Percentiles rank a stretch among this genome's conserved stretches.
Conservation (phyloP, 2,329 filamentous ascomycete genomes). For the Stachybotrys elegans region DNA sequence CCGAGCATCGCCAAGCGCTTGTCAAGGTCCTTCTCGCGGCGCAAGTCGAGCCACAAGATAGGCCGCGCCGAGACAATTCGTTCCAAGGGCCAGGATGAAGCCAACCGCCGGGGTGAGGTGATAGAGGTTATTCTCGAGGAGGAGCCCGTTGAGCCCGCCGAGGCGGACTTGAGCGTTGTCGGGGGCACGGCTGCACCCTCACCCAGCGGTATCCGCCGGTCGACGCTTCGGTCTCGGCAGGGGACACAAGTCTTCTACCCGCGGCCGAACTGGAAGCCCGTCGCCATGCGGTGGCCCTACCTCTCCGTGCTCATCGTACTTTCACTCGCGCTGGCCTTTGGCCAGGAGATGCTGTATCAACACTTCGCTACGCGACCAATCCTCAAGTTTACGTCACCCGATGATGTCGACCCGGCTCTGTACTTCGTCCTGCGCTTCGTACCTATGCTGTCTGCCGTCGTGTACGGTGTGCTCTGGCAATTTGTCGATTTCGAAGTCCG, state of each 20-base stretch:
- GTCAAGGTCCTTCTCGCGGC: constrained; percentile 36
- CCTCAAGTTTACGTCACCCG: constrained; percentile 43
- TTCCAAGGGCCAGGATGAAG: constrained; percentile 50
- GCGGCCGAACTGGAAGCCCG: constrained; percentile 62
- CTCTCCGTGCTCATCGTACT: constrained; percentile 47
- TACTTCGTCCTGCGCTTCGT: constrained; percentile 62
- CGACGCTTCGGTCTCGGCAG: constrained; percentile 31
- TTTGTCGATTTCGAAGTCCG: constrained; percentile 62
- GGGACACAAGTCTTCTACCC: constrained; percentile 51
- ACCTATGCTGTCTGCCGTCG: constrained; percentile 56
- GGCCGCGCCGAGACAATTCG: constrained; percentile 37
- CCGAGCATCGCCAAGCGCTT: constrained; percentile 26
- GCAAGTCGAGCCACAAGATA: constrained; percentile 14
- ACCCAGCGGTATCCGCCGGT: constrained; percentile 26
- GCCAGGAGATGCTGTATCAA: constrained; percentile 52
- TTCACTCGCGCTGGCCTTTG: constrained; percentile 45
- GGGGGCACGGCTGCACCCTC: constrained; percentile 32
- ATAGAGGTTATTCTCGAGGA: constrained; percentile 52
- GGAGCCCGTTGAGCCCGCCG: constrained; percentile 21
- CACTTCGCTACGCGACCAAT: constrained; percentile 39
- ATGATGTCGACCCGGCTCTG: constrained; percentile 41
- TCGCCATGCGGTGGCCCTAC: constrained; percentile 60
- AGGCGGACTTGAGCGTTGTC: constrained; percentile 48
- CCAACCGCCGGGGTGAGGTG: constrained; percentile 54
- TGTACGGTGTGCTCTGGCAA: constrained; percentile 62